Conservation (phyloP, 495 filamentous ascomycete genomes). For the Chaetomium cochliodes region DNA sequence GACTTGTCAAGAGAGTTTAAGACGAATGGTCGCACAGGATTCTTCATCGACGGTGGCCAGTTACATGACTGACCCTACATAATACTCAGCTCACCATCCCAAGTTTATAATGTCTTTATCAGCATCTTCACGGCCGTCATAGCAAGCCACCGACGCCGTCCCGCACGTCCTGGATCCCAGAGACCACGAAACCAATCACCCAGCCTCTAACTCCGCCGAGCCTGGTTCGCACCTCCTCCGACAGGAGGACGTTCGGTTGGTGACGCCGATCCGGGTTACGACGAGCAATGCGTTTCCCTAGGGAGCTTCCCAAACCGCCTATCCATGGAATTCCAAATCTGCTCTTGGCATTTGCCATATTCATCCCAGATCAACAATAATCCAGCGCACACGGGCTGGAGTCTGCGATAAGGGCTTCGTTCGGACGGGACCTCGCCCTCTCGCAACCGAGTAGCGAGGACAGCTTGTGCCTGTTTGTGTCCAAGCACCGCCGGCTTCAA, state of each 20-base stretch:
- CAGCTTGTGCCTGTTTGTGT: background rate
- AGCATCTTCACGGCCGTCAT: too few species aligned
- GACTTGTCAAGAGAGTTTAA: too few species aligned
- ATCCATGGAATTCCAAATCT: slow-evolving; percentile 12
- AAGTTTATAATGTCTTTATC: too few species aligned
- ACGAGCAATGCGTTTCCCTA: background rate
- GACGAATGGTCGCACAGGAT: too few species aligned
- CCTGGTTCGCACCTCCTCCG: background rate
- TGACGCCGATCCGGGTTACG: background rate
- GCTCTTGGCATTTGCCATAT: slow-evolving; percentile 3
- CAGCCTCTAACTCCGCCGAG: background rate
- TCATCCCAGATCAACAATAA: background rate
- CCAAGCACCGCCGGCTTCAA: background rate
- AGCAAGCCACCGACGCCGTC: background rate
- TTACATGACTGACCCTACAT: too few species aligned
- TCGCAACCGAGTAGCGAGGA: background rate
- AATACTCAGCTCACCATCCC: too few species aligned
- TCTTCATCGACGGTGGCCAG: too few species aligned
- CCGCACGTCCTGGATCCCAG: background rate
- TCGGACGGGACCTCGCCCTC: too few species aligned
- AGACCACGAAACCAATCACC: background rate
- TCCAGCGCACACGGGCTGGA: background rate
- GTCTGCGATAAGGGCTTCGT: background rate
- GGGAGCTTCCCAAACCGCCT: background rate
- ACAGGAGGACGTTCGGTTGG: background rate